Conservation (phyloP, 495 filamentous ascomycete species). For the Neurospora intermedia region DNA sequence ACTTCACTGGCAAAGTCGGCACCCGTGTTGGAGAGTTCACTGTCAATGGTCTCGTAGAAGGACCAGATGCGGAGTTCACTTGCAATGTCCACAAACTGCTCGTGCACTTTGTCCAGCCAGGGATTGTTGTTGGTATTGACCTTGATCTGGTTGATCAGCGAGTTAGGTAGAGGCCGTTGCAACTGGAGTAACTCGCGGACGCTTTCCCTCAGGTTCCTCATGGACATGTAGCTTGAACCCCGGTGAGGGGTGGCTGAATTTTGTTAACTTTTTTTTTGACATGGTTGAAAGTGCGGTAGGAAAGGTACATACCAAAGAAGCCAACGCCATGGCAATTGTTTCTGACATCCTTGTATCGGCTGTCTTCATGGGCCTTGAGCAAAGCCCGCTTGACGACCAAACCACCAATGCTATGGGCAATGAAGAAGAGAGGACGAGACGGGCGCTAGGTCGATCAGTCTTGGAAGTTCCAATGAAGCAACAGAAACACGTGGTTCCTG, state of each 20-base stretch:
- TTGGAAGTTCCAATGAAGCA: neutral
- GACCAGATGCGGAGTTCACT: slow-evolving; percentile 58
- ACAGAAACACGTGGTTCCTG: neutral
- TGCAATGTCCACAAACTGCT: slow-evolving; percentile 47
- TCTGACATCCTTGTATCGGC: slow-evolving; percentile 30
- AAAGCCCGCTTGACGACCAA: slow-evolving; percentile 49
- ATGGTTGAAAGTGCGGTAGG: neutral
- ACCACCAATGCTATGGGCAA: slow-evolving; percentile 57
- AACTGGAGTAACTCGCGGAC: slow-evolving; percentile 45
- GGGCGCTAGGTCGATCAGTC: slow-evolving; percentile 2
- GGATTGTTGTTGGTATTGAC: slow-evolving; percentile 29
- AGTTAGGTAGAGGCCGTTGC: slow-evolving; percentile 40
- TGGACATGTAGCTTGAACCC: slow-evolving; percentile 55
- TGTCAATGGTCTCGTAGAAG: slow-evolving; percentile 55
- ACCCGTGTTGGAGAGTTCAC: slow-evolving; percentile 37
- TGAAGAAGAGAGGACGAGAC: slow-evolving; percentile 47
- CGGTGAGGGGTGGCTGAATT: slow-evolving; percentile 47
- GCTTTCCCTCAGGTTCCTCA: slow-evolving; percentile 42
- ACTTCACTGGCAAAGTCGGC: slow-evolving; percentile 18
- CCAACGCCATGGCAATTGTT: slow-evolving; percentile 51
- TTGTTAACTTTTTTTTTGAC: slow-evolving; percentile 4
- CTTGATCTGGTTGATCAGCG: slow-evolving; percentile 38
- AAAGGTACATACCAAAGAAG: slow-evolving; percentile 39
- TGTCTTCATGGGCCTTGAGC: slow-evolving; percentile 34
- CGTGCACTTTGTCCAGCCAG: slow-evolving; percentile 38